These are phyloP conservation scores for Pestalotiopsis sp. DNA, from an alignment of 2,329 filamentous ascomycete genomes.

Conservation along the genomic window DNA sequence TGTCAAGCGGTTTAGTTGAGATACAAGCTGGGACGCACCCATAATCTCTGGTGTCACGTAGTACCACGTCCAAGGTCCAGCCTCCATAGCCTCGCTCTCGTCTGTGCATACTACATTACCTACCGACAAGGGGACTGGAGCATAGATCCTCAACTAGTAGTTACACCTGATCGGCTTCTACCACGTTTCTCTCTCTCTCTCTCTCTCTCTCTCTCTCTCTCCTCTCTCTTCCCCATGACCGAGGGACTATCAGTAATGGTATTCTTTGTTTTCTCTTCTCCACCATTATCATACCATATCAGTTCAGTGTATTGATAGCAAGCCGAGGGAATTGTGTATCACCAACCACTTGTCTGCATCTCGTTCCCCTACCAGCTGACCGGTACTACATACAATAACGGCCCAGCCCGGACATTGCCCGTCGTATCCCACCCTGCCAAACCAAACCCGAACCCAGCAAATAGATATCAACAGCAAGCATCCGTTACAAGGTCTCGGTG, in stretches of 20 bases:
- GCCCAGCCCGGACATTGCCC: not conserved
- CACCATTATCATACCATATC: not conserved
- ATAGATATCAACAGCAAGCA: not conserved
- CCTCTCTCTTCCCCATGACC: not conserved
- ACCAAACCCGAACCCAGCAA: not conserved
- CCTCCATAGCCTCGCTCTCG: not conserved
- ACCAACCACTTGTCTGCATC: not conserved
- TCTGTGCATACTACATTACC: not conserved
- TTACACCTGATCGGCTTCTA: not conserved
- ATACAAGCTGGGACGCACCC: not conserved
- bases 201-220: not conserved
- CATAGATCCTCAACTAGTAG: not conserved
- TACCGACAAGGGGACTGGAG: not conserved
- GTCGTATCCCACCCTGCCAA: not conserved
- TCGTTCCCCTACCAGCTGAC: not conserved
- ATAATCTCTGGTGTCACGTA: constrained; percentile 3
- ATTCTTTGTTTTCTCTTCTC: not conserved
- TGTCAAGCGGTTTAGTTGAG: not conserved
- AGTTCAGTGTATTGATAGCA: not conserved
- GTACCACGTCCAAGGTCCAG: not conserved
- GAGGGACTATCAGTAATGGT: not conserved
- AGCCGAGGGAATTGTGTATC: not conserved
- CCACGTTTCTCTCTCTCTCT: not conserved
- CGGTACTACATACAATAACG: not conserved
- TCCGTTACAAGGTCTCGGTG: not conserved